These are phyloP conservation scores for Erodium maritimum DNA, from an alignment of 345 rosid species.

Conservation along the genomic window DNA sequence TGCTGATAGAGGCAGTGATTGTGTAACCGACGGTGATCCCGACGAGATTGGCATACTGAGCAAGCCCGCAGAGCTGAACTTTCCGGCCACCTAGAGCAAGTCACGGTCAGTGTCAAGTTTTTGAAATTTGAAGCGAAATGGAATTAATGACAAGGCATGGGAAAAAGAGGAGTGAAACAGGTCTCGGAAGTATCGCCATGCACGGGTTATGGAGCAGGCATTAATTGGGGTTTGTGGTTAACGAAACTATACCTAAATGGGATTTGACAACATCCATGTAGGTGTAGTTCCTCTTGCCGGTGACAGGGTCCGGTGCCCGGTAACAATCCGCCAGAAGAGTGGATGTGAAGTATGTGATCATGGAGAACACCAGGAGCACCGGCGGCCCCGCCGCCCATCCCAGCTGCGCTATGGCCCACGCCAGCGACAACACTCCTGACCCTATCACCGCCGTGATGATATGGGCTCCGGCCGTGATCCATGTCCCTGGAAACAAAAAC, in stretches of 20 bases:
- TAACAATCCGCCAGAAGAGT: conserved; percentile 69
- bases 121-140: neutral
- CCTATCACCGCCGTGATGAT: conserved; percentile 92
- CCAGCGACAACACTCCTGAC: conserved; percentile 73
- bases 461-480: conserved; percentile 77
- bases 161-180: no score
- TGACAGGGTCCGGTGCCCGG: conserved; percentile 57
- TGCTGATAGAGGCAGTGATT: conserved; percentile 86
- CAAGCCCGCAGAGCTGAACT: conserved; percentile 57
- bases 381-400: conserved; percentile 81
- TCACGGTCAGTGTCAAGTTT: neutral
- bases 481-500: conserved; percentile 42
- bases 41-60: conserved; percentile 61
- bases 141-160: no score
- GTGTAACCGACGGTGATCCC: conserved; percentile 73
- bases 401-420: conserved; percentile 81
- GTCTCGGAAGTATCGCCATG: no score
- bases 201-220: no score
- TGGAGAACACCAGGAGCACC: conserved; percentile 53
- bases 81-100: conserved; percentile 36
- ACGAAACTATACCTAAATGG: conserved; percentile 61
- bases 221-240: no score
- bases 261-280: conserved; percentile 82
- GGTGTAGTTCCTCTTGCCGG: conserved; percentile 70
- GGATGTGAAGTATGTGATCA: conserved; percentile 71